Evolutionary conservation across 106 monocot species (phyloP).

Genomic region (Allium fistulosum): DNA sequence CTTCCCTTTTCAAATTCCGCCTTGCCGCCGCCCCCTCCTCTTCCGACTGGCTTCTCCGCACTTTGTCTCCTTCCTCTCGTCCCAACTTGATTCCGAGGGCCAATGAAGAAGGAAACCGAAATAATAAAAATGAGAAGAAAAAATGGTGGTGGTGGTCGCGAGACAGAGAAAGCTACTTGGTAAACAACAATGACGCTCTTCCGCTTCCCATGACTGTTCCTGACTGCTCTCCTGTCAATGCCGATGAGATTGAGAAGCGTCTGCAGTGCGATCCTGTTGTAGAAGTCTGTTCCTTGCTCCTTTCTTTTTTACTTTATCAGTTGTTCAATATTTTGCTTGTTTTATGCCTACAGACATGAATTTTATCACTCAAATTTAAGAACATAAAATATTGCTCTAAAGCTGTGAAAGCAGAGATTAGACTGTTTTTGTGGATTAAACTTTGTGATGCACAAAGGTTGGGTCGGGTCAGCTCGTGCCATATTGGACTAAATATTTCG

Average conservation of each 20-base stretch:
- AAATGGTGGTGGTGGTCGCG: constrained; percentile 90
- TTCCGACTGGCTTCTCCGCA: constrained; percentile 15
- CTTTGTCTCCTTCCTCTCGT: neutral
- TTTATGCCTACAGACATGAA: neutral
- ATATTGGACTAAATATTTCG: no score
- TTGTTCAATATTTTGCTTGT: neutral
- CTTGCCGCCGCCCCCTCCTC: constrained; percentile 24
- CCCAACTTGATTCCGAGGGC: constrained; percentile 38
- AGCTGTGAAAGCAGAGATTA: no score
- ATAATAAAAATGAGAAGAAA: constrained; percentile 32
- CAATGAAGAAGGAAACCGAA: constrained; percentile 16
- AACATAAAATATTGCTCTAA: no score
- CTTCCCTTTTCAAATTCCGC: constrained; percentile 13
- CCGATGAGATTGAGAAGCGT: constrained; percentile 61
- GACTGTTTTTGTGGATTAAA: neutral
- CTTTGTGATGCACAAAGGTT: no score
- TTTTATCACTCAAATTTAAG: no score
- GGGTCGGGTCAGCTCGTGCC: no score
- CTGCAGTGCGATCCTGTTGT: constrained; percentile 49
- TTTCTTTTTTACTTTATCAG: neutral
- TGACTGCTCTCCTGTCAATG: constrained; percentile 27
- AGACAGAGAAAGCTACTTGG: constrained; percentile 69
- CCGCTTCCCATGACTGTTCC: constrained; percentile 77
- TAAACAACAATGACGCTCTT: constrained; percentile 48
- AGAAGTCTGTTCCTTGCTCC: constrained; percentile 31